Conservation (phyloP, 2,329 filamentous ascomycete genomes). For the Rutstroemia sydowiana region DNA sequence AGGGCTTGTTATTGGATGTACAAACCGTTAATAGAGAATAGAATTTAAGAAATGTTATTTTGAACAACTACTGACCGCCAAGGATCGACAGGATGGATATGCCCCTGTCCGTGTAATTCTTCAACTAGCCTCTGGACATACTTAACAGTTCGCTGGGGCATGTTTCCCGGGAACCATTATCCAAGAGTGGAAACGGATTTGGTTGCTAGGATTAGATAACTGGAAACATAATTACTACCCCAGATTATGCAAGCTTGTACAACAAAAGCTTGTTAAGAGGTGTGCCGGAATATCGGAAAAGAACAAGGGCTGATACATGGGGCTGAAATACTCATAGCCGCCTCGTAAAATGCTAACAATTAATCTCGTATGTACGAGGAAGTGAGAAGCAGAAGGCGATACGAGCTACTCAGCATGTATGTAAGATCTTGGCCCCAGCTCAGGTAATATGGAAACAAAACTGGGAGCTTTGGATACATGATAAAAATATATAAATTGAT, state of each 20-base stretch:
- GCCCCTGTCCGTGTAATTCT: no score
- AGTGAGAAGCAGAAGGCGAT: background rate
- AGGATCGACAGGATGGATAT: background rate
- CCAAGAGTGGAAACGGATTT: no score
- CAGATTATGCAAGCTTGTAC: background rate
- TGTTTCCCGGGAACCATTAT: no score
- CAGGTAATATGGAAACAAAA: background rate
- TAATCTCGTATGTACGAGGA: no score
- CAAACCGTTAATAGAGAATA: no score
- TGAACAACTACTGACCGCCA: background rate
- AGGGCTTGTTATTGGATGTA: no score
- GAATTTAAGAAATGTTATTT: no score
- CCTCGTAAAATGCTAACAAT: no score
- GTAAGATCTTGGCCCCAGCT: conserved; percentile 1
- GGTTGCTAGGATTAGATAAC: no score
- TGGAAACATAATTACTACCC: background rate
- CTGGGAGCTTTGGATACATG: background rate
- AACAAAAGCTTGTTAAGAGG: background rate
- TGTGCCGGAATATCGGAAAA: background rate
- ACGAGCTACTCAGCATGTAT: background rate
- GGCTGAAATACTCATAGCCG: background rate
- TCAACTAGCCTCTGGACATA: no score
- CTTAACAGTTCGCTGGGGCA: no score
- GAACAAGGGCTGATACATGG: background rate
- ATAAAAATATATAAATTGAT: background rate